Evolutionary conservation across 73 alveolate genomes (phyloP), one percentile per base, ranked within the genome.

Genomic region (Diophrys appendiculata): DNA sequence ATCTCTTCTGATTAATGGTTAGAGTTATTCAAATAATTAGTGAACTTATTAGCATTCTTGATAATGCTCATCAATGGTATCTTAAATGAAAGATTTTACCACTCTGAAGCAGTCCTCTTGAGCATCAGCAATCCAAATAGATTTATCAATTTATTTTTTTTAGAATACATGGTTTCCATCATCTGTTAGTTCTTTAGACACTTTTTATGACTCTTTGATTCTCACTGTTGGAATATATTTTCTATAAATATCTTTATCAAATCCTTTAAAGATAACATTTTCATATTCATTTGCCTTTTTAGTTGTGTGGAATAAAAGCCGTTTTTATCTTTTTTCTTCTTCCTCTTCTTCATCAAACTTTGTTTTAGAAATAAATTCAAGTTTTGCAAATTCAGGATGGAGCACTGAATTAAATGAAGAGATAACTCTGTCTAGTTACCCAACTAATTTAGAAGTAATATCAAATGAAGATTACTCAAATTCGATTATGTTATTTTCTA

Each of bases 311-410:
- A 85, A 73, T 29, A 27, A 54, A 11, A 85, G 54, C 35, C 80
- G 68, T 53, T 65, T 85, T 55, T 33, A 27, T 27, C 70, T 69
- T 3, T 33, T 69, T 35, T 85, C 92, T 52, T 85, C 92, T 52
- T 85, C 92, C 33, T 77, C 79, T 54, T 85, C 88, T 29, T 70
- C 86, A 22, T 77, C 88, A 67, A 78, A 85, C 65, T 78, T 73
- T 43, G 52, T 27, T 32, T 70, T 56, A 32, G 92, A 54, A n/a
- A 85, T 78, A 29, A 85, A 55, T 53, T 70, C 52, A 23, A 85
- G 75, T 30, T 69, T 70, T 8, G 82, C 88, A 65, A 85, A 85
- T 54, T 85, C 92, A 8, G 92, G 92, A 27, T 87, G 55, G 22
- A 67, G 68, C 32, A 83, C 53, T 33, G 52, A 60, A 78, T 85